A percentile compares a stretch with the other conserved stretches of the same genome.
Conservation (phyloP, 495 filamentous ascomycete genomes). For the Neurospora sp. region DNA sequence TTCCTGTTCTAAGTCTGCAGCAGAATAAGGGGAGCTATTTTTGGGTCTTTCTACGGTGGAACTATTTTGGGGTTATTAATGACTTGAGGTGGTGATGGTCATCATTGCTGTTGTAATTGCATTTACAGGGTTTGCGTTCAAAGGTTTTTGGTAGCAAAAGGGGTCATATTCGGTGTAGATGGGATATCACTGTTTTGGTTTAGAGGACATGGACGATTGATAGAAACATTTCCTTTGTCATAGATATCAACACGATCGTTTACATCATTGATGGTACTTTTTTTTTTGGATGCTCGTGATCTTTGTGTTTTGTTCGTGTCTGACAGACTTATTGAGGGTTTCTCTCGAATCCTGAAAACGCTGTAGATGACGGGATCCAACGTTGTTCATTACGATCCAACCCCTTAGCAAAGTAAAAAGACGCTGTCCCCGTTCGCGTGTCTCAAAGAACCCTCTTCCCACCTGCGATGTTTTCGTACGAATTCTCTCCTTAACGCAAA, state of each 20-base stretch:
- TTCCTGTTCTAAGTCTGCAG: conserved; percentile 58
- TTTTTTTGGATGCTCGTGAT: not conserved
- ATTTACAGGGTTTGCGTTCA: not conserved
- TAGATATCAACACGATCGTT: not conserved
- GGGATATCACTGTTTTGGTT: not conserved
- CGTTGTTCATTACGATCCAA: not conserved
- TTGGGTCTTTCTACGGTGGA: not conserved
- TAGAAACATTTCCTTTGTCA: not conserved
- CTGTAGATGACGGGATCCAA: not conserved
- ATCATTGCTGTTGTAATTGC: not conserved
- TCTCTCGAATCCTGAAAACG: not conserved
- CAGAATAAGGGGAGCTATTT: not conserved
- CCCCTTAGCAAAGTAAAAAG: not conserved
- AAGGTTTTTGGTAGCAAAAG: not conserved
- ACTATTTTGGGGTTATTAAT: not conserved
- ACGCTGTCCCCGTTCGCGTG: not conserved
- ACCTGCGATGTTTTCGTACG: not conserved
- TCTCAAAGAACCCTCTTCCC: not conserved
- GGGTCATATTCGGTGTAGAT: not conserved
- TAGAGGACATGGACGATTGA: not conserved
- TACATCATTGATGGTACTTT: not conserved
- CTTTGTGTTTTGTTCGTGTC: not conserved
- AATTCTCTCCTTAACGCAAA: not conserved
- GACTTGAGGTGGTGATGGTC: not conserved
- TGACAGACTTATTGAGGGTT: not conserved